Evolutionary conservation across 1,139 yeast species (phyloP).

Genomic region (Scheffersomyces insectosa): DNA sequence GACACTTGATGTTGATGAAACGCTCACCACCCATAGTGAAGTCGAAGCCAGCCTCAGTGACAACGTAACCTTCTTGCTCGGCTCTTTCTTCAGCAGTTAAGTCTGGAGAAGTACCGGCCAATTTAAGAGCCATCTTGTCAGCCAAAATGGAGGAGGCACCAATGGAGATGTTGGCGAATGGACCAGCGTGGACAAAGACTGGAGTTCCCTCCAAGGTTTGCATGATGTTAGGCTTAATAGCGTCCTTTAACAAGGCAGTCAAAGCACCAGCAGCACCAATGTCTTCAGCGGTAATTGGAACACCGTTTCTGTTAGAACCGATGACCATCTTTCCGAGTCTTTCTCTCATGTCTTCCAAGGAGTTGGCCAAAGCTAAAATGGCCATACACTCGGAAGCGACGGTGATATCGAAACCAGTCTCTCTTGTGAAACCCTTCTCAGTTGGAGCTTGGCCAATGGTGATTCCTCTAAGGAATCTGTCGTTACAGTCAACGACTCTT

Average conservation of each 20-base stretch:
- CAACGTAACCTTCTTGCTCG: slow-evolving; percentile 83
- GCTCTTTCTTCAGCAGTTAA: slow-evolving; percentile 50
- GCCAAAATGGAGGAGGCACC: slow-evolving; percentile 96
- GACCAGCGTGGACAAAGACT: slow-evolving; percentile 97
- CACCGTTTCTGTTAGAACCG: slow-evolving; percentile 80
- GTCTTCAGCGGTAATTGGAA: slow-evolving; percentile 93
- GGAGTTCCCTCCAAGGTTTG: slow-evolving; percentile 99
- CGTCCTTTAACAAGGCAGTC: slow-evolving; percentile 93
- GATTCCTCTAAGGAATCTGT: slow-evolving; percentile 87
- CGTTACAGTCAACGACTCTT: slow-evolving; percentile 96
- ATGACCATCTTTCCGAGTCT: slow-evolving; percentile 91
- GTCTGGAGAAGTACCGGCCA: slow-evolving; percentile 70
- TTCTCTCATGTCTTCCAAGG: slow-evolving; percentile 82
- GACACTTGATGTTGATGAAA: slow-evolving; percentile 93
- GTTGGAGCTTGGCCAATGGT: slow-evolving; percentile 94
- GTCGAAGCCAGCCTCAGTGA: slow-evolving; percentile 98
- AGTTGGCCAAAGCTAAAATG: slow-evolving; percentile 83
- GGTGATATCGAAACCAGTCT: slow-evolving; percentile 94
- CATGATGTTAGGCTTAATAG: slow-evolving; percentile 96
- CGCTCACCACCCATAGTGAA: slow-evolving; percentile 99
- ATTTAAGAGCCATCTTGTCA: slow-evolving; percentile 91
- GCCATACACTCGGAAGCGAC: slow-evolving; percentile 99
- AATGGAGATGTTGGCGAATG: slow-evolving; percentile 95
- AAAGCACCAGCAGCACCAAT: slow-evolving; percentile 97
- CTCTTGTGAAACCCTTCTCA: slow-evolving; percentile 86